phyloP scores from a whole-genome alignment of 164 flowering plant species.

The Magnolia changhungtana region DNA sequence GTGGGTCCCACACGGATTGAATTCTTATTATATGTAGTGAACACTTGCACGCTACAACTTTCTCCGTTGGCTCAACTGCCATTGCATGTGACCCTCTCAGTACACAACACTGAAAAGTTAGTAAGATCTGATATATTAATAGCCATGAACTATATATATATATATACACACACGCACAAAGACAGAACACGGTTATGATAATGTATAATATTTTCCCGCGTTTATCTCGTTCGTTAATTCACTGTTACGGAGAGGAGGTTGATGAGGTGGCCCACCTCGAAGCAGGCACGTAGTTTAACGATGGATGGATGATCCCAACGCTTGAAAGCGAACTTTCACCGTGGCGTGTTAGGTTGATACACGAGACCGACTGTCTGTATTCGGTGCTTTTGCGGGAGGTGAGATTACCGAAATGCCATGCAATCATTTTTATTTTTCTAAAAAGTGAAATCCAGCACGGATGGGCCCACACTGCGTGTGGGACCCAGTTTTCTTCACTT shows the following conservation, averaged over 20 bases:
- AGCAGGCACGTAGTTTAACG: background rate
- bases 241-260: background rate
- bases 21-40: background rate
- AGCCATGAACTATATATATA: background rate
- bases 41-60: constrained; percentile 10
- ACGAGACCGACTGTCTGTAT: background rate
- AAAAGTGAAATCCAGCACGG: background rate
- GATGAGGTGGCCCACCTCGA: background rate
- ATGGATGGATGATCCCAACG: background rate
- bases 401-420: background rate
- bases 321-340: background rate
- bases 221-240: background rate
- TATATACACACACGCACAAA: too few relatives aligned
- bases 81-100: constrained; percentile 4
- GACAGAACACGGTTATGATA: too few relatives aligned
- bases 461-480: background rate
- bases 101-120: background rate
- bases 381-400: too few relatives aligned
- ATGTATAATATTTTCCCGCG: background rate
- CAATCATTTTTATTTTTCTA: background rate
- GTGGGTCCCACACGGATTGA: background rate
- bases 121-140: background rate
- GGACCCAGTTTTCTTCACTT: background rate
- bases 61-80: constrained; percentile 22
- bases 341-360: background rate